These are phyloP conservation scores for Entelexis paramagnoliae DNA, from an alignment of 1,139 yeast genomes.

Conservation along the genomic window DNA sequence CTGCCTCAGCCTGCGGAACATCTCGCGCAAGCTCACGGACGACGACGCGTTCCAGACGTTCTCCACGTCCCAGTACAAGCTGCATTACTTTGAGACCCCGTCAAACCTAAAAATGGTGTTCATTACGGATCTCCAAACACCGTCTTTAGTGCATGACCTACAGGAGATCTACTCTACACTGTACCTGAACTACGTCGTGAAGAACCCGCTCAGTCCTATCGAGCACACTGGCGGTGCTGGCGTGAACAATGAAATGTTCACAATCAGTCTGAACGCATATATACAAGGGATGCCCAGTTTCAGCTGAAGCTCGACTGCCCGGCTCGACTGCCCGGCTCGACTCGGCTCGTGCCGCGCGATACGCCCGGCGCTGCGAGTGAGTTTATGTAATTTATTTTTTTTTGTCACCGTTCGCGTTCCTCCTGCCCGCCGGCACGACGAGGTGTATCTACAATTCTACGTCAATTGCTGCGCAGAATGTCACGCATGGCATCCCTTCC, in stretches of 20 bases:
- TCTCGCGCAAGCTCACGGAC: conserved; percentile 52
- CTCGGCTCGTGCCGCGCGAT: background rate
- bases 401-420: background rate
- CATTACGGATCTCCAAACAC: conserved; percentile 56
- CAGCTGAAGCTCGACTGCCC: background rate
- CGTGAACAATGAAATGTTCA: conserved; percentile 35
- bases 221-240: conserved; percentile 32
- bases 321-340: too few relatives aligned
- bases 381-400: conserved; percentile 3
- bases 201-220: conserved; percentile 41
- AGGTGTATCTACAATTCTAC: background rate
- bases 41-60: conserved; percentile 53
- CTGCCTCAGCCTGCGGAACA: conserved; percentile 64
- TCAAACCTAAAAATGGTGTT: conserved; percentile 68
- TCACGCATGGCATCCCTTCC: conserved; percentile 20
- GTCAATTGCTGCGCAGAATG: background rate
- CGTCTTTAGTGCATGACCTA: conserved; percentile 50
- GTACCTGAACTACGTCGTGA: conserved; percentile 58
- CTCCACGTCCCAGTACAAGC: conserved; percentile 61
- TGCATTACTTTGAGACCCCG: conserved; percentile 72
- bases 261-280: conserved; percentile 34
- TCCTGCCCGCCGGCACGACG: background rate
- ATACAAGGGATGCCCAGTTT: conserved; percentile 33
- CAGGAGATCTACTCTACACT: conserved; percentile 58
- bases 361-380: background rate